These are phyloP conservation scores for Monilinia fructigena DNA, from an alignment of 2,329 filamentous ascomycete genomes.

Conservation along the genomic window DNA sequence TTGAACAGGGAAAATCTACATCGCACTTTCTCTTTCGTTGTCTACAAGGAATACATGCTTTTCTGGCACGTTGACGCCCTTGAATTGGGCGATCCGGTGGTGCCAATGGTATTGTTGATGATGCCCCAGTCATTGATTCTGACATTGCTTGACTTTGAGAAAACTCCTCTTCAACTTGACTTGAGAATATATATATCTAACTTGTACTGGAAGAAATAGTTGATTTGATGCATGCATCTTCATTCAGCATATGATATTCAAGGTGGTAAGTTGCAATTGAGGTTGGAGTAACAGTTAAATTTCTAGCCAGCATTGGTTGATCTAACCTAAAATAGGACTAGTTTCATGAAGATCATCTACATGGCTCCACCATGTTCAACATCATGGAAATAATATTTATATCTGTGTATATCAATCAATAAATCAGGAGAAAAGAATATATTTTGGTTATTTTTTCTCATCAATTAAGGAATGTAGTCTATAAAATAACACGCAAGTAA, in stretches of 20 bases:
- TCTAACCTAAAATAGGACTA: neutral
- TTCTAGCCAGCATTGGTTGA: neutral
- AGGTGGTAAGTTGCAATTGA: neutral
- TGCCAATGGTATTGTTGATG: neutral
- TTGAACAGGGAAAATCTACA: constrained; percentile 31
- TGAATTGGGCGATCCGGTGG: constrained; percentile 6
- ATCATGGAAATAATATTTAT: neutral
- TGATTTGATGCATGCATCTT: constrained; percentile 1
- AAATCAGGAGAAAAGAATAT: neutral
- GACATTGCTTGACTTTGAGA: neutral
- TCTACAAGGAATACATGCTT: constrained; percentile 34
- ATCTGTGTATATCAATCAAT: neutral
- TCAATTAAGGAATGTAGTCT: too few species aligned
- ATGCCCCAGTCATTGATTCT: constrained; percentile 2
- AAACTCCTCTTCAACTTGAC: neutral
- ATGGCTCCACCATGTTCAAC: neutral
- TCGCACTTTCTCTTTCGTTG: constrained; percentile 36
- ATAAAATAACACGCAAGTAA: too few species aligned
- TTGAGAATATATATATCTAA: neutral
- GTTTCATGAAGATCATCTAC: neutral
- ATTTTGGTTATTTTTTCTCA: neutral
- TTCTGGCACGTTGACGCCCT: constrained; percentile 29
- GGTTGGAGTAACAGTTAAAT: neutral
- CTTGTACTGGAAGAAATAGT: neutral
- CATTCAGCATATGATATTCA: constrained; percentile 2